Percentiles rank a stretch among this genome's conserved stretches.
These are phyloP conservation scores for Monosporozyma solicola DNA, from an alignment of 805 yeast genomes.

Conservation along the genomic window DNA sequence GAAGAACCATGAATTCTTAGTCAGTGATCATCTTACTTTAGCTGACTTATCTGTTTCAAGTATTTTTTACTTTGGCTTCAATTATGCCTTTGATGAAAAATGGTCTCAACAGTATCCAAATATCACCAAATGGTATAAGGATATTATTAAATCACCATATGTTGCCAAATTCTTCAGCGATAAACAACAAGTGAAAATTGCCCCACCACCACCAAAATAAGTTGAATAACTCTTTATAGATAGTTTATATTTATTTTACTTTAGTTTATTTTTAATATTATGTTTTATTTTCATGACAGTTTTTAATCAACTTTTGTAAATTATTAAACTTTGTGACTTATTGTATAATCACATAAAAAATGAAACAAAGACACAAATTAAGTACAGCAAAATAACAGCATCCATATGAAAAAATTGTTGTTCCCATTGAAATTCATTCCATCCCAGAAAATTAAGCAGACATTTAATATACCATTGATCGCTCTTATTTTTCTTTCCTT, in stretches of 20 bases:
- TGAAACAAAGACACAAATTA: neutral
- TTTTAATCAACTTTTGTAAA: too few species aligned
- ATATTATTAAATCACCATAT: slow-evolving; percentile 5
- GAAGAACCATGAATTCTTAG: slow-evolving; percentile 53
- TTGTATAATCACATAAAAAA: neutral
- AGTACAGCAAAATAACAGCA: neutral
- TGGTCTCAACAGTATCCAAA: slow-evolving; percentile 57
- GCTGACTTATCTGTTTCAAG: slow-evolving; percentile 19
- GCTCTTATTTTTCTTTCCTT: slow-evolving; percentile 47
- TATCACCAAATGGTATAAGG: slow-evolving; percentile 25
- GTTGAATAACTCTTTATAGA: too few species aligned
- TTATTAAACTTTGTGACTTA: neutral
- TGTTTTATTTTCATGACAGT: neutral
- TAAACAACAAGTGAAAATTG: neutral
- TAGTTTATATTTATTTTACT: too few species aligned
- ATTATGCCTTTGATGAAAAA: slow-evolving; percentile 47
- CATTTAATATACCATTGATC: slow-evolving; percentile 44
- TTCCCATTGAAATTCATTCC: slow-evolving; percentile 3
- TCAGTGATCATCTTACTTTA: slow-evolving; percentile 51
- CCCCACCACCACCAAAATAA: slow-evolving; percentile 1
- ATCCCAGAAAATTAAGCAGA: slow-evolving; percentile 5
- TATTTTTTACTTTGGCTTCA: slow-evolving; percentile 28
- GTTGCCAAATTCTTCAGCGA: slow-evolving; percentile 5
- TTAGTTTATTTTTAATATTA: too few species aligned
- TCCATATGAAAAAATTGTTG: neutral